Conservation (phyloP, 106 monocot species). For the Allium cepa region DNA sequence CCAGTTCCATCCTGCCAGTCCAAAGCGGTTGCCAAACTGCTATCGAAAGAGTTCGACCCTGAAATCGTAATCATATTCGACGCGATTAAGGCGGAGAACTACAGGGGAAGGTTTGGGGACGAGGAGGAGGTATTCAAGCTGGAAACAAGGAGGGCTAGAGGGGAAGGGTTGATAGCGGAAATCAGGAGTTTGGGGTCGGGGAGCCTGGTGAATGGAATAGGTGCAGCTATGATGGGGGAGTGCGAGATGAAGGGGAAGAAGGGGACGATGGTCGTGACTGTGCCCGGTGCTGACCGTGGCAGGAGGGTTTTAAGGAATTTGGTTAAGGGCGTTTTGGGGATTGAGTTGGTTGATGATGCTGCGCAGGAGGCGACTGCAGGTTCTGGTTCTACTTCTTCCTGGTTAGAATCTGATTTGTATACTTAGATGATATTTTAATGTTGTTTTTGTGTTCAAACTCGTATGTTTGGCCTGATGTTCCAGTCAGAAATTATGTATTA, state of each 20-base stretch:
- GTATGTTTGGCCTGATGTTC: too few species aligned
- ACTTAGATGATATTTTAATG: not conserved
- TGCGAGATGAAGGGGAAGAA: conserved; percentile 56
- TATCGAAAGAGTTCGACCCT: conserved; percentile 25
- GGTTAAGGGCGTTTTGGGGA: conserved; percentile 10
- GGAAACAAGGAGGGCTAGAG: conserved; percentile 45
- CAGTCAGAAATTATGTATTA: too few species aligned
- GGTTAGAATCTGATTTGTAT: conserved; percentile 2
- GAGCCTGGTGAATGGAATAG: conserved; percentile 61
- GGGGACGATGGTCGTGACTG: conserved; percentile 52
- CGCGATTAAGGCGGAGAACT: conserved; percentile 37
- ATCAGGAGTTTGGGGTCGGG: conserved; percentile 44
- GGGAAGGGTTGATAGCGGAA: conserved; percentile 7
- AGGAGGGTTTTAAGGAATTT: conserved; percentile 8
- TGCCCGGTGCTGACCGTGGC: conserved; percentile 37
- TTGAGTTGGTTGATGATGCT: conserved; percentile 18
- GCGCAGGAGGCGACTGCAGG: not conserved
- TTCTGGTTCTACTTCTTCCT: not conserved
- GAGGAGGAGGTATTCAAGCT: conserved; percentile 59
- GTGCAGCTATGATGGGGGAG: conserved; percentile 53
- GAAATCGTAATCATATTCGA: conserved; percentile 50
- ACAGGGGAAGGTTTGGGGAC: conserved; percentile 41
- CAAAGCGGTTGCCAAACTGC: conserved; percentile 52
- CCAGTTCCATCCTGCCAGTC: conserved; percentile 39
- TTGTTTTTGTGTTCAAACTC: too few species aligned